A percentile compares a stretch with the other conserved stretches of the same genome.
These are phyloP conservation scores for Coprinopsis sp. DNA, from an alignment of 768 basidiomycete species.

Conservation along the genomic window DNA sequence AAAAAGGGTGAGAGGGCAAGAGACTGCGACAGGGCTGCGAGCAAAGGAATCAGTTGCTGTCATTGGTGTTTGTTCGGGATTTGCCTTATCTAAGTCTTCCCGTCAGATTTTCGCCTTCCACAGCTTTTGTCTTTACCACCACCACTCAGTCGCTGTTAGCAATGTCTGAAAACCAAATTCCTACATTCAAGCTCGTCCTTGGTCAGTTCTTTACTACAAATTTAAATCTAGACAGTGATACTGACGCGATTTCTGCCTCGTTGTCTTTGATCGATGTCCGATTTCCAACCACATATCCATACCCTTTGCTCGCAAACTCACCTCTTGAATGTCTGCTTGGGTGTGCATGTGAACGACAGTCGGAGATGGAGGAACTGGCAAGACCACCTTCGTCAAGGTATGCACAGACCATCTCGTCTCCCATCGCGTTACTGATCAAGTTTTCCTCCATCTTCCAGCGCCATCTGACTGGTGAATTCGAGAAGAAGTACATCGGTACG, in stretches of 20 bases:
- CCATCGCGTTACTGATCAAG: slow-evolving; percentile 17
- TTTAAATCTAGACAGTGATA: slow-evolving; percentile 18
- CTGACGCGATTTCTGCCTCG: slow-evolving; percentile 23
- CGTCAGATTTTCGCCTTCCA: slow-evolving; percentile 30
- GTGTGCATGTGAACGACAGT: slow-evolving; percentile 41
- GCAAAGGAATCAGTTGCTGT: slow-evolving; percentile 9
- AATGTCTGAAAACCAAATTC: slow-evolving; percentile 52
- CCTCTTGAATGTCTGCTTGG: slow-evolving; percentile 14
- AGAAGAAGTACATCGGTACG: slow-evolving; percentile 99
- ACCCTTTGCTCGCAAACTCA: slow-evolving; percentile 15
- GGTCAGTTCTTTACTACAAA: slow-evolving; percentile 49
- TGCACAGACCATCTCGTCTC: slow-evolving; percentile 10
- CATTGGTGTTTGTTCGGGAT: slow-evolving; percentile 31
- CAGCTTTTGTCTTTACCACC: slow-evolving; percentile 18
- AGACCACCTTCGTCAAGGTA: slow-evolving; percentile 98
- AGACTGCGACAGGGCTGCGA: too few relatives aligned
- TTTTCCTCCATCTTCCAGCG: slow-evolving; percentile 61
- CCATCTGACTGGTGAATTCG: slow-evolving; percentile 99
- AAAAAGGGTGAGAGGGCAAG: too few relatives aligned
- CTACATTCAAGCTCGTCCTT: slow-evolving; percentile 98
- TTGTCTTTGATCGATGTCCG: slow-evolving; percentile 52
- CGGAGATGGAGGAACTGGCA: slow-evolving; percentile 95
- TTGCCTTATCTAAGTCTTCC: slow-evolving; percentile 37
- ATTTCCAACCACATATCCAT: slow-evolving; percentile 23
- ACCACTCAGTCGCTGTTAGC: slow-evolving; percentile 13